A percentile compares a stretch with the other conserved stretches of the same genome.
Evolutionary conservation across 2,329 filamentous ascomycete genomes (phyloP).

Genomic region (Ophiostoma perfectum): DNA sequence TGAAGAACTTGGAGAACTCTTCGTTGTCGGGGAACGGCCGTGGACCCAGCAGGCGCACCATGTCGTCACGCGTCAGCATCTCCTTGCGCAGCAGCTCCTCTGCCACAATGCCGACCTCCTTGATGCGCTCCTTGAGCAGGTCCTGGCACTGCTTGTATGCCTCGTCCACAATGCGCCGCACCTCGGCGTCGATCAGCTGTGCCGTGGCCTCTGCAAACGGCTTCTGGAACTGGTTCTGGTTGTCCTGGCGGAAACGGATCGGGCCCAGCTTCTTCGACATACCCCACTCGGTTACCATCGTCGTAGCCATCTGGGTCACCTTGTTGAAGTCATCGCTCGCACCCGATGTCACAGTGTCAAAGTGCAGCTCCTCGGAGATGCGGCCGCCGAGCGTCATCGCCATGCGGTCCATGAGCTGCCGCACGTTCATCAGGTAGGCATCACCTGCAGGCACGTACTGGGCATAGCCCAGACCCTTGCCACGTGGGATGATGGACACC

Average conservation of each 20-base stretch:
- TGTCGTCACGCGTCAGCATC: conserved; percentile 83
- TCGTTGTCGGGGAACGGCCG: conserved; percentile 78
- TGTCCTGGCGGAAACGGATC: conserved; percentile 78
- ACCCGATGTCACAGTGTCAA: conserved; percentile 90
- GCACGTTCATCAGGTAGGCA: conserved; percentile 90
- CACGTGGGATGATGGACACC: conserved; percentile 96
- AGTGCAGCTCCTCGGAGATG: conserved; percentile 93
- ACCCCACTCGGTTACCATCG: conserved; percentile 99
- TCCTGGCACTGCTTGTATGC: conserved; percentile 88
- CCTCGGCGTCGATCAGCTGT: conserved; percentile 84
- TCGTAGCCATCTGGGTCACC: conserved; percentile 89
- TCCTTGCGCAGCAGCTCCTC: conserved; percentile 93
- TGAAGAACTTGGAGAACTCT: conserved; percentile 94
- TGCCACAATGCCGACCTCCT: conserved; percentile 80
- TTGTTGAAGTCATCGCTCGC: conserved; percentile 98
- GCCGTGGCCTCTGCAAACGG: conserved; percentile 94
- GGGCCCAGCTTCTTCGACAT: conserved; percentile 95
- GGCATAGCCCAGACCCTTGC: conserved; percentile 88
- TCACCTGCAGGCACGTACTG: conserved; percentile 92
- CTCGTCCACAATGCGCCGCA: conserved; percentile 83
- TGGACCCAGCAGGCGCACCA: conserved; percentile 80
- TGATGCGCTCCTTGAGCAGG: conserved; percentile 77
- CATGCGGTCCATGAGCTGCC: conserved; percentile 98
- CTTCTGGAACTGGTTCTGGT: conserved; percentile 75
- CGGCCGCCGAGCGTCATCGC: conserved; percentile 97